Conservation (phyloP, 2,329 filamentous ascomycete species). For the Botrytis fabae region DNA sequence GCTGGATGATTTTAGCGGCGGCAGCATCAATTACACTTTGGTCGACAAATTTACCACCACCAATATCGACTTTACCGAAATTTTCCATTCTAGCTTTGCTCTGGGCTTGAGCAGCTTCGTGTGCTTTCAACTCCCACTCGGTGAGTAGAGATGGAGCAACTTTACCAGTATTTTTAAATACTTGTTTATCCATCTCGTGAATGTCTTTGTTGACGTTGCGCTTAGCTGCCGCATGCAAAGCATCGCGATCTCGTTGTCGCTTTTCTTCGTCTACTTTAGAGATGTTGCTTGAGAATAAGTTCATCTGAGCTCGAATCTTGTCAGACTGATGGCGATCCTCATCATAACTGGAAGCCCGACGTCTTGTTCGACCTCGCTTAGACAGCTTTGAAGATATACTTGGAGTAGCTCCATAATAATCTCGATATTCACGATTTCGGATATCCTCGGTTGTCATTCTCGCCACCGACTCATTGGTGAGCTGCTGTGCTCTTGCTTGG, state of each 20-base stretch:
- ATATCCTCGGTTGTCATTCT: constrained; percentile 74
- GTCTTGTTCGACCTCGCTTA: constrained; percentile 57
- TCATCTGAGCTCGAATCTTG: constrained; percentile 77
- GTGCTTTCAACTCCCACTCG: constrained; percentile 78
- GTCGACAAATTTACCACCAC: constrained; percentile 78
- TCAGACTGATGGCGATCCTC: constrained; percentile 63
- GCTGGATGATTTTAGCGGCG: constrained; percentile 74
- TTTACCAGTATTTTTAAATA: constrained; percentile 75
- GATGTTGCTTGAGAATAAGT: constrained; percentile 67
- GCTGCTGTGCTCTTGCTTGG: constrained; percentile 83
- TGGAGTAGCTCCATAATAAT: constrained; percentile 66
- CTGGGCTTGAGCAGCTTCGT: constrained; percentile 65
- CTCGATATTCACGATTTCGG: constrained; percentile 63
- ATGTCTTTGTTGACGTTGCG: constrained; percentile 81
- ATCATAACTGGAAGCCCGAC: constrained; percentile 68
- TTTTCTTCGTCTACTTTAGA: constrained; percentile 72
- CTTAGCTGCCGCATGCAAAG: constrained; percentile 75
- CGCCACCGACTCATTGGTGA: constrained; percentile 79
- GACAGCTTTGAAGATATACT: constrained; percentile 52
- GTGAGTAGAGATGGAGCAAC: constrained; percentile 66
- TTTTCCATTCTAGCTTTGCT: constrained; percentile 60
- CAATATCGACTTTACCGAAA: constrained; percentile 66
- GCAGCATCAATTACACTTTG: constrained; percentile 77
- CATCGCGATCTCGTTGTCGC: constrained; percentile 71
- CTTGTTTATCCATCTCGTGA: constrained; percentile 77